Conservation (phyloP, 129 eudicot species). For the Flaveria trinervia region DNA sequence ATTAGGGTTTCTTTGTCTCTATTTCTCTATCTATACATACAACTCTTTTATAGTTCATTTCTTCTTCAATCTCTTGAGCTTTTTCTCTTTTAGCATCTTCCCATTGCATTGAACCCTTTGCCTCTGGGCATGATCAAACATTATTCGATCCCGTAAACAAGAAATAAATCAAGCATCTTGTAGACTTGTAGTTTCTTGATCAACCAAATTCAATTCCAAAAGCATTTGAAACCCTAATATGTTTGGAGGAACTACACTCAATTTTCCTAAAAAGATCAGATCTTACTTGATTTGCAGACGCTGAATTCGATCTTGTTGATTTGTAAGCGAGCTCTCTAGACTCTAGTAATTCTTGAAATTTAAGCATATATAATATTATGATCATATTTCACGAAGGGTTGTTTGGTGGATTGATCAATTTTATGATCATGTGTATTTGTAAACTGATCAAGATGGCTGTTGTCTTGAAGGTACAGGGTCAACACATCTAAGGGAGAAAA, state of each 20-base stretch:
- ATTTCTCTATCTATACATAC: conserved; percentile 20
- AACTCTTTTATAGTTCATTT: neutral
- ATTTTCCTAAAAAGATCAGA: neutral
- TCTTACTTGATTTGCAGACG: neutral
- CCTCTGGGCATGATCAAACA: too few species aligned
- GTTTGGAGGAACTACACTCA: neutral
- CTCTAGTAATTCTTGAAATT: neutral
- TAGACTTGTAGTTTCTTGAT: too few species aligned
- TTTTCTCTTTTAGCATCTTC: too few species aligned
- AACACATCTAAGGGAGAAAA: neutral
- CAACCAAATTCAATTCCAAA: neutral
- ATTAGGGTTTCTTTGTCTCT: conserved; percentile 39
- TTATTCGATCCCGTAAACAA: too few species aligned
- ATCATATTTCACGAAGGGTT: neutral
- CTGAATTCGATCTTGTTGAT: conserved; percentile 10
- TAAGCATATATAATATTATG: neutral
- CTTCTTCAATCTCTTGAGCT: too few species aligned
- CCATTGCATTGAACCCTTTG: too few species aligned
- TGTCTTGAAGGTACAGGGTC: neutral
- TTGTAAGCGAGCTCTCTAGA: conserved; percentile 20
- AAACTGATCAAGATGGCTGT: conserved; percentile 8
- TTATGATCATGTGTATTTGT: too few species aligned
- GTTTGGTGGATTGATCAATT: neutral
- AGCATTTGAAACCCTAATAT: conserved; percentile 1
- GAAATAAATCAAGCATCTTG: too few species aligned